Evolutionary conservation across 1,139 yeast genomes (phyloP).

Genomic region (Hansenula anomala): DNA sequence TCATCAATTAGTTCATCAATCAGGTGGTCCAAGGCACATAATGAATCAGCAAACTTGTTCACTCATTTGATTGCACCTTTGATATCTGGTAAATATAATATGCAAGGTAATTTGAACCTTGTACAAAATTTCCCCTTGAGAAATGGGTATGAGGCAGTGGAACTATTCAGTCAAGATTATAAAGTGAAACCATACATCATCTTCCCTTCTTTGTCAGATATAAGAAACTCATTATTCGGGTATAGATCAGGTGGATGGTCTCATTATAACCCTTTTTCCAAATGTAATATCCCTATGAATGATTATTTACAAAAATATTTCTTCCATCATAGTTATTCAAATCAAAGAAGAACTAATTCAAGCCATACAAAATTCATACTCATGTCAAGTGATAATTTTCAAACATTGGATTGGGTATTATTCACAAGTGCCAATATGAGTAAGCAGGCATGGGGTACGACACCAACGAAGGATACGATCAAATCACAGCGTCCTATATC

Average conservation of each 20-base stretch:
- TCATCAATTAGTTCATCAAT: conserved; percentile 60
- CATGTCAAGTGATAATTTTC: conserved; percentile 45
- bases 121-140: conserved; percentile 16
- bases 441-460: conserved; percentile 64
- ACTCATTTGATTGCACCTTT: conserved; percentile 52
- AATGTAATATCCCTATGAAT: conserved; percentile 16
- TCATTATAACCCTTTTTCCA: conserved; percentile 38
- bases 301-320: conserved; percentile 4
- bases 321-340: conserved; percentile 22
- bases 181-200: conserved; percentile 40
- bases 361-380: conserved; percentile 42
- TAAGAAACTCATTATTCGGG: conserved; percentile 40
- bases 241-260: conserved; percentile 50
- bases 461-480: conserved; percentile 5
- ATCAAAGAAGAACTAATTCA: conserved; percentile 30
- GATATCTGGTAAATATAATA: conserved; percentile 22
- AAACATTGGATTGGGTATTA: conserved; percentile 54
- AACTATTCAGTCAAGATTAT: conserved; percentile 23
- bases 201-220: conserved; percentile 46
- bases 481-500: conserved; percentile 5
- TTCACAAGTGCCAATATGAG: conserved; percentile 65
- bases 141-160: conserved; percentile 29
- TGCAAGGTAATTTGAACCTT: background rate
- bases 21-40: conserved; percentile 23
- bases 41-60: conserved; percentile 40